Percentiles rank a stretch among this genome's conserved stretches.
These are phyloP conservation scores for Ceratonia siliqua DNA, from an alignment of 306 rosid genomes.

Conservation along the genomic window DNA sequence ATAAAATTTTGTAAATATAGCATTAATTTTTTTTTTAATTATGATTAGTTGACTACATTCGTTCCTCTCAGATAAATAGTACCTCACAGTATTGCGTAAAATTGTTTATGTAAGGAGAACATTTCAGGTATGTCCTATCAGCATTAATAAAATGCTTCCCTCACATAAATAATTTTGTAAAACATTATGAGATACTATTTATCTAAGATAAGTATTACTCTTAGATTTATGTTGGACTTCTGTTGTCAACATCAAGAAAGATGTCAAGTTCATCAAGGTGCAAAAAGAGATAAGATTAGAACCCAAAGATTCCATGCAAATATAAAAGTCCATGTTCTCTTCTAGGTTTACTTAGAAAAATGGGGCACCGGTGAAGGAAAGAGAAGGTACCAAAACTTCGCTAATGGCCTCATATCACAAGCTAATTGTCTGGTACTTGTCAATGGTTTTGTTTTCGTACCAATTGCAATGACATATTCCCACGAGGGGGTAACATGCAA, in stretches of 20 bases:
- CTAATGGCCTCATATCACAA: conserved; percentile 30
- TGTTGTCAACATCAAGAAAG: not conserved
- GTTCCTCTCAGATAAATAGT: no score
- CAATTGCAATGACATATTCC: conserved; percentile 61
- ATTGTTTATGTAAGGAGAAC: no score
- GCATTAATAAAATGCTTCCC: no score
- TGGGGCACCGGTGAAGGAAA: not conserved
- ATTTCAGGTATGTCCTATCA: no score
- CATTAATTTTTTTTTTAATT: no score
- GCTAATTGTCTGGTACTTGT: conserved; percentile 54
- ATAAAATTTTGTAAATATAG: no score
- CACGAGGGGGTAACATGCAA: conserved; percentile 98
- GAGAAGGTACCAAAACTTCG: conserved; percentile 12
- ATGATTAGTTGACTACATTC: no score
- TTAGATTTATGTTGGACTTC: no score
- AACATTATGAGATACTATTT: no score
- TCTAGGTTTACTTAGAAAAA: not conserved
- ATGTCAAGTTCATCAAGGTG: conserved; percentile 22
- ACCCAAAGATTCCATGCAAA: not conserved
- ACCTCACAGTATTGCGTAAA: no score
- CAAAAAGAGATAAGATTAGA: not conserved
- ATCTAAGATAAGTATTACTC: no score
- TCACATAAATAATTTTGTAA: no score
- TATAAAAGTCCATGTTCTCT: not conserved
- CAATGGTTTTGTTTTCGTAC: conserved; percentile 52